Evolutionary conservation across 2,329 filamentous ascomycete genomes (phyloP).

Genomic region (Coniochaeta sp.): DNA sequence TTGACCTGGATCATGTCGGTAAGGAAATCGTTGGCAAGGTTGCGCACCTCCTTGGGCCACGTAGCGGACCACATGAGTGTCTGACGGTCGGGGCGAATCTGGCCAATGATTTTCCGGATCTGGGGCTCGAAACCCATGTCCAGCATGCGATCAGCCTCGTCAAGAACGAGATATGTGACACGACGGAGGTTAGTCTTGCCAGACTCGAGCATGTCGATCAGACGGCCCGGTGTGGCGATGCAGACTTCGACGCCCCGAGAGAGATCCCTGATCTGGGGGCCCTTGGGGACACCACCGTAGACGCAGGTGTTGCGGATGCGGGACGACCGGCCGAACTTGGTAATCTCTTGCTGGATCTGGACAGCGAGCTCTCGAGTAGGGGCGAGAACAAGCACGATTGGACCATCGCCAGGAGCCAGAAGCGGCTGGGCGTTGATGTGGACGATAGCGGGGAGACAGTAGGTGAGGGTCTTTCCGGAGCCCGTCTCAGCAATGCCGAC

Average conservation of each 20-base stretch:
- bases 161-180: constrained; percentile 95
- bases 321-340: constrained; percentile 96
- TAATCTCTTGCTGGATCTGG: constrained; percentile 97
- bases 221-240: constrained; percentile 94
- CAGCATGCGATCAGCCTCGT: constrained; percentile 98
- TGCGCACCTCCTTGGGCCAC: constrained; percentile 97
- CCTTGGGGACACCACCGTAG: constrained; percentile 97
- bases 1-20: constrained; percentile 98
- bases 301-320: constrained; percentile 98
- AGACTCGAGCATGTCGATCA: constrained; percentile 97
- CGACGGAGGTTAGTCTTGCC: constrained; percentile 97
- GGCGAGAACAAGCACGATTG: constrained; percentile 91
- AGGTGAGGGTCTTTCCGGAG: constrained; percentile 97
- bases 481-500: constrained; percentile 99
- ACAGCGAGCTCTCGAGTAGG: constrained; percentile 97
- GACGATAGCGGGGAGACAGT: constrained; percentile 95
- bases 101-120: constrained; percentile 96
- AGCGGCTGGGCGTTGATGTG: constrained; percentile 99
- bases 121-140: constrained; percentile 99
- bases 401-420: constrained; percentile 87
- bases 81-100: constrained; percentile 96
- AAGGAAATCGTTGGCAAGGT: constrained; percentile 83
- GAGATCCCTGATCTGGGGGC: constrained; percentile 91
- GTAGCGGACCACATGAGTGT: constrained; percentile 99
- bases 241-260: constrained; percentile 94